These are phyloP conservation scores for Aspergillus egyptiacus DNA, from an alignment of 495 filamentous ascomycete genomes.

Conservation along the genomic window DNA sequence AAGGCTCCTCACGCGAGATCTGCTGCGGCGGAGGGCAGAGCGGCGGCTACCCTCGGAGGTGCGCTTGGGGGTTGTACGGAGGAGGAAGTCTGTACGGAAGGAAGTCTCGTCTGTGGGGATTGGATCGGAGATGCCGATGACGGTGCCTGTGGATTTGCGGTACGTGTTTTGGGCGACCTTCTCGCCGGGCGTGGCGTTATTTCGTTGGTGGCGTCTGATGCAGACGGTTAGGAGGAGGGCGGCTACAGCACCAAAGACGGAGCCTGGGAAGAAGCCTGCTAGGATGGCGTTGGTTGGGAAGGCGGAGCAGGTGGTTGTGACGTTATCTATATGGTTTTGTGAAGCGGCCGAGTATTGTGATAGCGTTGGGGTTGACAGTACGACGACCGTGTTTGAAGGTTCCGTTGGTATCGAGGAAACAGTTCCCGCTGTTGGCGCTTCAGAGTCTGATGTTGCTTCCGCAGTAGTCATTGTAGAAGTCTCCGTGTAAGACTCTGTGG, in stretches of 20 bases:
- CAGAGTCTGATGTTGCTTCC: not conserved
- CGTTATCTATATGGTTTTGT: constrained; percentile 11
- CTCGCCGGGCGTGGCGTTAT: constrained; percentile 9
- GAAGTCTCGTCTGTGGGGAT: constrained; percentile 45
- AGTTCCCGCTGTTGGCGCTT: not conserved
- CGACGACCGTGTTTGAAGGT: constrained; percentile 6
- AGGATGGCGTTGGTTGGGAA: constrained; percentile 51
- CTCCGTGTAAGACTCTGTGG: not conserved
- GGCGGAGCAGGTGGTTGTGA: constrained; percentile 24
- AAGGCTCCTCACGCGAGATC: constrained; percentile 34
- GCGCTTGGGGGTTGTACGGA: constrained; percentile 27
- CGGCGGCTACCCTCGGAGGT: constrained; percentile 28
- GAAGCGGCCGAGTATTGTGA: constrained; percentile 15
- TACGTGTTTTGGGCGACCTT: constrained; percentile 24
- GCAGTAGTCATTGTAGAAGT: not conserved
- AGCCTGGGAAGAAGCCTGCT: constrained; percentile 60
- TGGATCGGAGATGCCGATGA: constrained; percentile 50
- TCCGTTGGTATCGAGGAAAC: constrained; percentile 17
- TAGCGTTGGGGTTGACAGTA: constrained; percentile 10
- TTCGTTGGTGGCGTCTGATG: constrained; percentile 30
- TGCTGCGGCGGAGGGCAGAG: constrained; percentile 32
- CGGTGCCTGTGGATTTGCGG: constrained; percentile 37
- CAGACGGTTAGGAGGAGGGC: constrained; percentile 41
- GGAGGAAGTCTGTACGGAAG: constrained; percentile 55
- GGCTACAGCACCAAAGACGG: constrained; percentile 47